phyloP scores from a whole-genome alignment of 495 filamentous ascomycete genomes.

The Entonaema liquescens region DNA sequence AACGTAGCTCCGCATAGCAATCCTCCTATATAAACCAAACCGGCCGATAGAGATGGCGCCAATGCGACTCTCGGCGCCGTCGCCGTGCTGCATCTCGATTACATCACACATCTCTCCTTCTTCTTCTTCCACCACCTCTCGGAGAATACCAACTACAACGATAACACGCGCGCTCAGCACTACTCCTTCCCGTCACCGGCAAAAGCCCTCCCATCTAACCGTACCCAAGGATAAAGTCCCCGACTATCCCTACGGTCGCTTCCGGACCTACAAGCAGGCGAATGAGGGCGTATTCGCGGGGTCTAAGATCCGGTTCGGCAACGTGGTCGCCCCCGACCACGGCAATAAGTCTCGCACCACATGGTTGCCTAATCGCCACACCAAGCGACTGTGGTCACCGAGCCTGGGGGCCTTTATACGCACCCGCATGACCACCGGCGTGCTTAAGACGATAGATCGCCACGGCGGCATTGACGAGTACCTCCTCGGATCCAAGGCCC shows the following conservation, averaged over 20 bases:
- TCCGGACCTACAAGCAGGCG: slow-evolving; percentile 82
- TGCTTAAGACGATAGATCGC: slow-evolving; percentile 87
- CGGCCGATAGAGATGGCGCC: slow-evolving; percentile 18
- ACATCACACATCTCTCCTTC: slow-evolving; percentile 18
- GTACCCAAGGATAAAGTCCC: slow-evolving; percentile 61
- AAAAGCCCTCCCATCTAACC: slow-evolving; percentile 43
- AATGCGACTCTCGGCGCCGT: slow-evolving; percentile 20
- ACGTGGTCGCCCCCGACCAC: slow-evolving; percentile 81
- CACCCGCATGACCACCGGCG: slow-evolving; percentile 77
- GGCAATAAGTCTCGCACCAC: slow-evolving; percentile 82
- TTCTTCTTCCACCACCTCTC: slow-evolving; percentile 22
- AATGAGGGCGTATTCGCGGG: slow-evolving; percentile 87
- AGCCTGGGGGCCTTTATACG: slow-evolving; percentile 70
- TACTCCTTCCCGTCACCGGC: slow-evolving; percentile 34
- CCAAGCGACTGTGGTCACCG: slow-evolving; percentile 76
- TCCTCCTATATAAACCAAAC: not conserved
- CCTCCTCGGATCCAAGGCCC: slow-evolving; percentile 75
- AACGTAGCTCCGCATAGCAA: not conserved
- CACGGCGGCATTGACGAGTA: slow-evolving; percentile 91
- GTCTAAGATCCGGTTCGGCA: slow-evolving; percentile 84
- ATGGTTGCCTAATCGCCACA: slow-evolving; percentile 90
- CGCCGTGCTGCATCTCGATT: slow-evolving; percentile 29
- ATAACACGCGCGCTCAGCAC: slow-evolving; percentile 33
- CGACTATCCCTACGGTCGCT: slow-evolving; percentile 85
- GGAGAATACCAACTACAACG: slow-evolving; percentile 8